Evolutionary conservation across 2,329 filamentous ascomycete species (phyloP).

Genomic region (Graphilbum fragrans): DNA sequence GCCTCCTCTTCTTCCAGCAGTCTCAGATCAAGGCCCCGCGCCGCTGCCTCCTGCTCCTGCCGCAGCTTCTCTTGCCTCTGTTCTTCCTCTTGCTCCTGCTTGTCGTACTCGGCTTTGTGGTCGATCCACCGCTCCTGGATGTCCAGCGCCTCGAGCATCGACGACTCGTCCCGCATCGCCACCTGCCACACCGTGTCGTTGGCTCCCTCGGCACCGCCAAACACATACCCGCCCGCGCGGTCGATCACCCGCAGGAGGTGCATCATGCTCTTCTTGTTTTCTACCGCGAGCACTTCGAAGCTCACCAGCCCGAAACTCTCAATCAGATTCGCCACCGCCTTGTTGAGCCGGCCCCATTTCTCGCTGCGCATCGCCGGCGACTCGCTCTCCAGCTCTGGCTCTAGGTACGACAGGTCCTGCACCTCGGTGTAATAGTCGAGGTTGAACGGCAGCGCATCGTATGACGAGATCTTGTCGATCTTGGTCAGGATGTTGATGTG

Average conservation of each 20-base stretch:
- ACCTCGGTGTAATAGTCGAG: constrained; percentile 97
- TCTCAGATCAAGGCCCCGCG: constrained; percentile 16
- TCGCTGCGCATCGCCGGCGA: constrained; percentile 54
- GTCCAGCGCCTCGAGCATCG: constrained; percentile 70
- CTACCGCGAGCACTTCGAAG: constrained; percentile 88
- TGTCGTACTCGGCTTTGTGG: constrained; percentile 76
- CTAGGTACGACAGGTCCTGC: constrained; percentile 76
- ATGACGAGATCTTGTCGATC: constrained; percentile 84
- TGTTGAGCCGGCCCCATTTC: constrained; percentile 77
- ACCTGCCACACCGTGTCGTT: constrained; percentile 98
- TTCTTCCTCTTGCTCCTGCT: constrained; percentile 60
- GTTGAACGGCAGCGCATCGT: constrained; percentile 83
- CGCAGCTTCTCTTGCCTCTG: constrained; percentile 57
- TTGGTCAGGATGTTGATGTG: constrained; percentile 95
- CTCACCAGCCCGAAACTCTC: constrained; percentile 82
- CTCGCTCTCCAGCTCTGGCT: constrained; percentile 70
- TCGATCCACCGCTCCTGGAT: constrained; percentile 96
- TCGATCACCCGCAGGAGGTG: constrained; percentile 80
- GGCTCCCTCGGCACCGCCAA: constrained; percentile 78
- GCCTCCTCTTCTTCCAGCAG: constrained; percentile 18
- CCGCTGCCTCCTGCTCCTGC: constrained; percentile 13
- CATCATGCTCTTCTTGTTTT: constrained; percentile 97
- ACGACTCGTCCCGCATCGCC: constrained; percentile 68
- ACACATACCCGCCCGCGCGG: constrained; percentile 83
- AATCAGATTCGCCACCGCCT: constrained; percentile 75